Conservation (phyloP, 306 rosid genomes). For the Neltuma alba region DNA sequence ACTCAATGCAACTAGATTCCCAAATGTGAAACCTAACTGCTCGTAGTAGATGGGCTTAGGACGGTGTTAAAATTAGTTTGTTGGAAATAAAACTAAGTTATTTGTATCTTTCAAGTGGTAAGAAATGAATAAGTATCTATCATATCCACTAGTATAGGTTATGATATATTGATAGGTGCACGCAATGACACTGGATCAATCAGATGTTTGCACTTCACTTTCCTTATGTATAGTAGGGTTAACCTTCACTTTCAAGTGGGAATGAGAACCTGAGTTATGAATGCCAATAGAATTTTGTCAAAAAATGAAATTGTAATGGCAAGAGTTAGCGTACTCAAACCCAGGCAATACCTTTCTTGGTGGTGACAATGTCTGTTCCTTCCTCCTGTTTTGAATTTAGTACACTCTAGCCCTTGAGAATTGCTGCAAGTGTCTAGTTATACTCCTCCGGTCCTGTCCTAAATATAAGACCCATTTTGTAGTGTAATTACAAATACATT, state of each 20-base stretch:
- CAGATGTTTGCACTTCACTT: neutral
- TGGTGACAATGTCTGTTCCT: neutral
- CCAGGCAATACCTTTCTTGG: neutral
- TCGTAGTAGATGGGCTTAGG: neutral
- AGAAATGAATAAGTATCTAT: too few relatives aligned
- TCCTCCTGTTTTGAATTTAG: neutral
- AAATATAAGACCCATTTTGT: too few relatives aligned
- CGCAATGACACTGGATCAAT: neutral
- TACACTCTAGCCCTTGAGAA: neutral
- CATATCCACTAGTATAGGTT: neutral
- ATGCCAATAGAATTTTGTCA: neutral
- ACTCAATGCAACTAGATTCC: neutral
- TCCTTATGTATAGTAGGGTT: too few relatives aligned
- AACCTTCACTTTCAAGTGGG: too few relatives aligned
- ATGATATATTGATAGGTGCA: neutral
- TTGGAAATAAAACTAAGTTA: neutral
- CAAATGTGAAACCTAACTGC: neutral
- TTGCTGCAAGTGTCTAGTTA: neutral
- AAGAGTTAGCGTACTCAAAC: neutral
- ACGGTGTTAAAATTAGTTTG: neutral
- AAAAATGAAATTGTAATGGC: neutral
- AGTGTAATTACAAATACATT: too few relatives aligned
- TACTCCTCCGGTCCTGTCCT: too few relatives aligned
- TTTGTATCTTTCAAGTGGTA: neutral
- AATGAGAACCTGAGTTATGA: conserved; percentile 6